These are phyloP conservation scores for Scopulariopsis brevicaulis DNA, from an alignment of 2,329 filamentous ascomycete genomes.

Conservation along the genomic window DNA sequence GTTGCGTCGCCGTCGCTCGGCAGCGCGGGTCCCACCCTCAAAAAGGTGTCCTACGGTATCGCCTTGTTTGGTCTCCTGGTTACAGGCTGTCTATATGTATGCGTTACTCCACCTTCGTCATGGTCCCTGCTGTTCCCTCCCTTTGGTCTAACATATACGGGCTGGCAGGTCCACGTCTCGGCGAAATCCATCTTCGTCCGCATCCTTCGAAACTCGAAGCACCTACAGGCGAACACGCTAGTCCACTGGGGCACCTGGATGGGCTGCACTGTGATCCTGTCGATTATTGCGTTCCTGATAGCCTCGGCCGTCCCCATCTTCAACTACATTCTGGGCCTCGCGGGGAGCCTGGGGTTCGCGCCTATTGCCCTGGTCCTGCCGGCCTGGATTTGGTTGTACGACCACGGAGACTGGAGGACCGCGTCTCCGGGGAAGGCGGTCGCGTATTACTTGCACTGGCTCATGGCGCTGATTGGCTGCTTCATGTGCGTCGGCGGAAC, in stretches of 20 bases:
- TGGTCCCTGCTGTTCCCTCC: no score
- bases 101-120: background rate
- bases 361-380: slow-evolving; percentile 17
- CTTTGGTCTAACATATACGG: no score
- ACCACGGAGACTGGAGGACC: slow-evolving; percentile 11
- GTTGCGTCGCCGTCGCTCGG: slow-evolving; percentile 17
- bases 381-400: slow-evolving; percentile 14
- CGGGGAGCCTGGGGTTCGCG: slow-evolving; percentile 16
- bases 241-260: slow-evolving; percentile 18
- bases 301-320: slow-evolving; percentile 6
- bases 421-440: slow-evolving; percentile 8
- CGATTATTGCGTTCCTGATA: slow-evolving; percentile 4
- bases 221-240: slow-evolving; percentile 15
- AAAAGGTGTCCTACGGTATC: slow-evolving; percentile 18
- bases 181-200: slow-evolving; percentile 18
- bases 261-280: background rate
- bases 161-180: slow-evolving; percentile 7
- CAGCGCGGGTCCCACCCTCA: slow-evolving; percentile 13
- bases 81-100: background rate
- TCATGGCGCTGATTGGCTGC: slow-evolving; percentile 11
- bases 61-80: slow-evolving; percentile 13
- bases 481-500: slow-evolving; percentile 16
- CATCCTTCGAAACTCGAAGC: slow-evolving; percentile 15
- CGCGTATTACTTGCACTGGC: slow-evolving; percentile 12
- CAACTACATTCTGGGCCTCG: slow-evolving; percentile 20